phyloP scores from a whole-genome alignment of 768 basidiomycete species.

The Boletus tylopilopsis region DNA sequence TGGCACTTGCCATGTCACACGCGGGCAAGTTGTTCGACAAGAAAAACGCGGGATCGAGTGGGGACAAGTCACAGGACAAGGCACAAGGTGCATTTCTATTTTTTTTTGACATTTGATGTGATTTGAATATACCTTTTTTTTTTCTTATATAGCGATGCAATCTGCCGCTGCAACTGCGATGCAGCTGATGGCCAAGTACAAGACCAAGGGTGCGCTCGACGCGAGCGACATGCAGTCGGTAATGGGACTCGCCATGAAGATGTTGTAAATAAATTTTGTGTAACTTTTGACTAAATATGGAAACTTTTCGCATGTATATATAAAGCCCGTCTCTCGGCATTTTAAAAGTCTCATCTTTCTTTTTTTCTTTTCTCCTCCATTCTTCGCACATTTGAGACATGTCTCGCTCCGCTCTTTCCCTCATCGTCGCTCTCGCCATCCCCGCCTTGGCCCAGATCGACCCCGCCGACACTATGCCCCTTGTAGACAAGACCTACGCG shows the following conservation, averaged over 20 bases:
- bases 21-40: conserved; percentile 32
- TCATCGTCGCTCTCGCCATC: conserved; percentile 30
- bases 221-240: conserved; percentile 28
- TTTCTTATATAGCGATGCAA: conserved; percentile 25
- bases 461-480: conserved; percentile 45
- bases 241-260: conserved; percentile 24
- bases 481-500: conserved; percentile 41
- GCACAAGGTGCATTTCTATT: conserved; percentile 19
- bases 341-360: neutral
- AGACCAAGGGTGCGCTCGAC: conserved; percentile 25
- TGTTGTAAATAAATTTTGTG: conserved; percentile 19
- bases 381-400: conserved; percentile 35
- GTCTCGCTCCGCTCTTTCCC: conserved; percentile 48
- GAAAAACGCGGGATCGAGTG: conserved; percentile 23
- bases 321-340: neutral
- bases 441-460: conserved; percentile 30
- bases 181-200: conserved; percentile 24
- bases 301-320: conserved; percentile 5
- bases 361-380: neutral
- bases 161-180: conserved; percentile 30
- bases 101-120: neutral
- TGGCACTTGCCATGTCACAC: conserved; percentile 31
- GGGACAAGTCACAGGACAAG: conserved; percentile 18
- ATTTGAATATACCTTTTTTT: neutral
- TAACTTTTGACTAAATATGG: too few species aligned